phyloP scores from a whole-genome alignment of 2,329 filamentous ascomycete species.

The Coniochaeta sp. region DNA sequence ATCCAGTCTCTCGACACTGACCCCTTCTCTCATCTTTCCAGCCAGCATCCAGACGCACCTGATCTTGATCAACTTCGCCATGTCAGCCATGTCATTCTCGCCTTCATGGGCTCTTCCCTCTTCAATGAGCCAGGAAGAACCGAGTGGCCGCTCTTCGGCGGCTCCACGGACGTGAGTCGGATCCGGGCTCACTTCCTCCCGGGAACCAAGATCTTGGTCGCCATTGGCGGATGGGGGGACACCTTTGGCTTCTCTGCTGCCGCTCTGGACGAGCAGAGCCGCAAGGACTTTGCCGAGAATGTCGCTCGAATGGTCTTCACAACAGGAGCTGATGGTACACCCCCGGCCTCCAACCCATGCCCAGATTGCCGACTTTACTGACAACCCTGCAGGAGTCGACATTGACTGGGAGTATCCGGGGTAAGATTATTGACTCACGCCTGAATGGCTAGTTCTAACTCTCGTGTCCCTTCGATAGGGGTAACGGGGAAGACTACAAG shows the following conservation, averaged over 20 bases:
- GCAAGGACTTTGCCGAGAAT: slow-evolving; percentile 54
- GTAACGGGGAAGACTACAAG: slow-evolving; percentile 65
- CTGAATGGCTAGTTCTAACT: not conserved
- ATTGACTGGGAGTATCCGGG: slow-evolving; percentile 59
- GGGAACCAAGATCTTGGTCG: slow-evolving; percentile 57
- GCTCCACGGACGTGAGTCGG: slow-evolving; percentile 33
- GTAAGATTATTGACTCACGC: slow-evolving; percentile 4
- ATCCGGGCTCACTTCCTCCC: slow-evolving; percentile 39
- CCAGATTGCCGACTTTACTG: slow-evolving; percentile 6
- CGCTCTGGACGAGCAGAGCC: slow-evolving; percentile 40
- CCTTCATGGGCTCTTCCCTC: slow-evolving; percentile 45
- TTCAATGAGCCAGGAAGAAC: slow-evolving; percentile 37
- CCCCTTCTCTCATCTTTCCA: slow-evolving; percentile 13
- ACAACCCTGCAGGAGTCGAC: slow-evolving; percentile 32
- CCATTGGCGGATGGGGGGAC: slow-evolving; percentile 71
- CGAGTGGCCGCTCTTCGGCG: slow-evolving; percentile 42
- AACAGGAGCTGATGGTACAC: slow-evolving; percentile 51
- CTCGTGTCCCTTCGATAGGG: slow-evolving; percentile 20
- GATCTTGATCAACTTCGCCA: slow-evolving; percentile 24
- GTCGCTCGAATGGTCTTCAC: slow-evolving; percentile 53
- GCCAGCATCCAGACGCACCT: slow-evolving; percentile 39
- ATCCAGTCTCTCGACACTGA: not conserved
- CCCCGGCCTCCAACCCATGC: not conserved
- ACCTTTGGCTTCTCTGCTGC: slow-evolving; percentile 53
- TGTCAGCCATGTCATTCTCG: slow-evolving; percentile 51